Percentiles rank a stretch among this genome's conserved stretches.
These are phyloP conservation scores for Colletotrichum liaoningense DNA, from an alignment of 2,329 filamentous ascomycete genomes.

Conservation along the genomic window DNA sequence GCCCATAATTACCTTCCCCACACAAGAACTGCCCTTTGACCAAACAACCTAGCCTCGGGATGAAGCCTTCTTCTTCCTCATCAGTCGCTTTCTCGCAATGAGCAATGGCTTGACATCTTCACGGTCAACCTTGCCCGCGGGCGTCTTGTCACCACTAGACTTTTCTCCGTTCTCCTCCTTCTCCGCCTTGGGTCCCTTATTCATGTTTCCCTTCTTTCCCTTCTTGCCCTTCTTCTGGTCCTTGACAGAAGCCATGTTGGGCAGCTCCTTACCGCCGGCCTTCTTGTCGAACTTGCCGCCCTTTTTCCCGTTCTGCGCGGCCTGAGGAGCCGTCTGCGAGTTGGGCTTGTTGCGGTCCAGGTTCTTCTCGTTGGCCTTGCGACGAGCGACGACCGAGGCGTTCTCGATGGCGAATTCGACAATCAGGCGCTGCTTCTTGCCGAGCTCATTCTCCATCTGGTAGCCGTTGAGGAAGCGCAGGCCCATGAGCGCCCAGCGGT, in stretches of 20 bases:
- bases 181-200: slow-evolving; percentile 46
- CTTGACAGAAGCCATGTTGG: slow-evolving; percentile 46
- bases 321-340: slow-evolving; percentile 38
- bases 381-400: slow-evolving; percentile 89
- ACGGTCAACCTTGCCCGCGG: slow-evolving; percentile 40
- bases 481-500: slow-evolving; percentile 95
- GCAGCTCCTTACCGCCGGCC: slow-evolving; percentile 42
- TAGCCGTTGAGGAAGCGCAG: slow-evolving; percentile 92
- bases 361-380: slow-evolving; percentile 56
- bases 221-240: slow-evolving; percentile 50
- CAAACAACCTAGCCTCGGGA: slow-evolving; percentile 44
- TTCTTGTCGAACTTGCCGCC: slow-evolving; percentile 45
- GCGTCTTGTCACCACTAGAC: slow-evolving; percentile 13
- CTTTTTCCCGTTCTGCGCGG: slow-evolving; percentile 42
- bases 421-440: slow-evolving; percentile 89
- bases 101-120: slow-evolving; percentile 73
- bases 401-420: slow-evolving; percentile 99
- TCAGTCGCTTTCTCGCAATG: slow-evolving; percentile 85
- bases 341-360: slow-evolving; percentile 37
- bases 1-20: background rate
- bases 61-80: slow-evolving; percentile 75
- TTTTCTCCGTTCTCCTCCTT: slow-evolving; percentile 35
- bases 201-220: slow-evolving; percentile 39
- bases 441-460: slow-evolving; percentile 67
- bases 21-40: background rate